Evolutionary conservation across 257 asterid species (phyloP).

Genomic region (Lithospermum erythrorhizon): DNA sequence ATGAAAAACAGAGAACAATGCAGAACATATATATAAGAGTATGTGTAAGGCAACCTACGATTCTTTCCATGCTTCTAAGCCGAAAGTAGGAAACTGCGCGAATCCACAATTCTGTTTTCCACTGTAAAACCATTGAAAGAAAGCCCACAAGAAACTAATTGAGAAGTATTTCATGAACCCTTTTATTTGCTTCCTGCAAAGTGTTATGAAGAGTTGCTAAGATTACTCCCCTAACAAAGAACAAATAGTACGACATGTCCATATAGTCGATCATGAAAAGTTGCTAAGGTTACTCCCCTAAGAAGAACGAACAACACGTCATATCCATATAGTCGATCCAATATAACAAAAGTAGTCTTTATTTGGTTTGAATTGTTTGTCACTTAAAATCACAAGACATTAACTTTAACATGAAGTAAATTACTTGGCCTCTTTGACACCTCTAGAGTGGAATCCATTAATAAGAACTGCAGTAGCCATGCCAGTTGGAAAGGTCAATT

Average conservation of each 20-base stretch:
- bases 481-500: slow-evolving; percentile 85
- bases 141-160: slow-evolving; percentile 63
- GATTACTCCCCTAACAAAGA: not conserved
- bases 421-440: slow-evolving; percentile 67
- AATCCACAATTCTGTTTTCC: slow-evolving; percentile 66
- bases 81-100: slow-evolving; percentile 74
- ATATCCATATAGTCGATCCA: no score
- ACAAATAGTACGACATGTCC: no score
- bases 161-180: slow-evolving; percentile 58
- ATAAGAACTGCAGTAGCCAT: slow-evolving; percentile 91
- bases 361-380: no score
- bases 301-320: no score
- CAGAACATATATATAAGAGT: not conserved
- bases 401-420: not conserved
- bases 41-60: slow-evolving; percentile 29
- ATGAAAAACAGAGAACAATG: not conserved
- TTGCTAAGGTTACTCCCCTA: not conserved
- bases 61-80: slow-evolving; percentile 63
- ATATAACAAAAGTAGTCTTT: no score
- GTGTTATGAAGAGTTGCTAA: not conserved
- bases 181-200: slow-evolving; percentile 69
- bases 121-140: slow-evolving; percentile 80
- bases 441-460: slow-evolving; percentile 71
- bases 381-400: not conserved
- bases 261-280: no score